These are phyloP conservation scores for Heritiera littoralis DNA, from an alignment of 345 rosid species.

Conservation along the genomic window DNA sequence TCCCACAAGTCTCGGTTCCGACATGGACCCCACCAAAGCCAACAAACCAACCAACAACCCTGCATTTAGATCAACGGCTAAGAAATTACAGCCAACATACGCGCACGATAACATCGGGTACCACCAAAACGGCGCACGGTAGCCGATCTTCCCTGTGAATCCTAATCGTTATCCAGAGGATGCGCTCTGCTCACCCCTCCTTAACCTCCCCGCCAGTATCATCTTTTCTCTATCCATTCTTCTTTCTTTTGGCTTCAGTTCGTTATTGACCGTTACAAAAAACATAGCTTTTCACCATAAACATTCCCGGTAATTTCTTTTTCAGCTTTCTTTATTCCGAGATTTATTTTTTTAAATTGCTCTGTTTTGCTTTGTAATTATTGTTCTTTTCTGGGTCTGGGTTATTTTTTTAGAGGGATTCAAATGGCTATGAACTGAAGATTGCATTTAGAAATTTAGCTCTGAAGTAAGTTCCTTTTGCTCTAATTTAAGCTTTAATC, in stretches of 20 bases:
- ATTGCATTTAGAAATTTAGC: background rate
- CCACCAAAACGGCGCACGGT: constrained; percentile 31
- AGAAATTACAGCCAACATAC: background rate
- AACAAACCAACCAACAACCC: background rate
- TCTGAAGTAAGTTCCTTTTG: background rate
- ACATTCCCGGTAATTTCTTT: background rate
- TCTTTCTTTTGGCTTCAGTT: constrained; percentile 6
- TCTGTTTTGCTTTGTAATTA: background rate
- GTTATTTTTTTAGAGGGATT: background rate
- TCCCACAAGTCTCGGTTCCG: background rate
- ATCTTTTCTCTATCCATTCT: background rate
- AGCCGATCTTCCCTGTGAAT: constrained; percentile 26
- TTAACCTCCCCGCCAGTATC: constrained; percentile 36
- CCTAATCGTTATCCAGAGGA: constrained; percentile 29
- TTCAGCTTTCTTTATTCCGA: background rate
- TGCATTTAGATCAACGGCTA: constrained; percentile 28
- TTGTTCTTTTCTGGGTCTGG: constrained; percentile 13
- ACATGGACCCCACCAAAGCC: background rate
- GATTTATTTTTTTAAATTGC: background rate
- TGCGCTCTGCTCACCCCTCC: constrained; percentile 41
- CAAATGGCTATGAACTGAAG: background rate
- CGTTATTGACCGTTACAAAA: constrained; percentile 35
- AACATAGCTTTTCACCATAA: background rate
- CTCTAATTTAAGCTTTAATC: constrained; percentile 4
- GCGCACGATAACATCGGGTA: constrained; percentile 25